Percentiles rank a stretch among this genome's conserved stretches.
Evolutionary conservation across 2,329 filamentous ascomycete genomes (phyloP).

Genomic region (Clonostachys rhizophaga): DNA sequence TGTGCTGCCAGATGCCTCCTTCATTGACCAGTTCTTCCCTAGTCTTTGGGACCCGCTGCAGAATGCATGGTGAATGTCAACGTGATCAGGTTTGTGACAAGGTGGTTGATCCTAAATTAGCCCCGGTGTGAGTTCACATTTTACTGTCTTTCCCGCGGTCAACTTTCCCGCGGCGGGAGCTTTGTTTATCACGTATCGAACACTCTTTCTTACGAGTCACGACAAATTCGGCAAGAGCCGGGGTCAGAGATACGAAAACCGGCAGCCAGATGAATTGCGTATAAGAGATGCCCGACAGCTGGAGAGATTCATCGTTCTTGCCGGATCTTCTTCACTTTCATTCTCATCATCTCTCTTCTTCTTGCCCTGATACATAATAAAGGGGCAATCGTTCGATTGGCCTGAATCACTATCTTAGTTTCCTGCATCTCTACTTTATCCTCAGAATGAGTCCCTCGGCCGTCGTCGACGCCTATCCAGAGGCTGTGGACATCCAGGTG

Average conservation of each 20-base stretch:
- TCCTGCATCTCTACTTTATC: background rate
- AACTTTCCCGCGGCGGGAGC: background rate
- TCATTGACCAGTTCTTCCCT: conserved; percentile 25
- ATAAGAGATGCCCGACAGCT: background rate
- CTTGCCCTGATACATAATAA: conserved; percentile 6
- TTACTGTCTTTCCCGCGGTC: background rate
- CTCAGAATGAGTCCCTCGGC: background rate
- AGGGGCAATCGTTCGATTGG: background rate
- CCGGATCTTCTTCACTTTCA: background rate
- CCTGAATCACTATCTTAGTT: background rate
- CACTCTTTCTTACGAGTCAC: background rate
- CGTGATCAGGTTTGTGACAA: no score
- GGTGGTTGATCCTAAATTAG: no score
- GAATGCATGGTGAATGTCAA: conserved; percentile 16
- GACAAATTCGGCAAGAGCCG: background rate
- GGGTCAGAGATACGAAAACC: background rate
- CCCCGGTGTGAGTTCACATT: background rate
- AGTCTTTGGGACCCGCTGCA: conserved; percentile 28
- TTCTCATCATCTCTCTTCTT: background rate
- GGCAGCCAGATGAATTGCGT: background rate
- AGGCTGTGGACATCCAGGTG: background rate
- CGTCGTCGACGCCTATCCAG: background rate
- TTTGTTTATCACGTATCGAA: background rate
- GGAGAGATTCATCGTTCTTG: background rate
- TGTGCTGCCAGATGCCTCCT: conserved; percentile 20